These are phyloP conservation scores for Pachysandra terminalis DNA, from an alignment of 164 flowering plant genomes.

Conservation along the genomic window DNA sequence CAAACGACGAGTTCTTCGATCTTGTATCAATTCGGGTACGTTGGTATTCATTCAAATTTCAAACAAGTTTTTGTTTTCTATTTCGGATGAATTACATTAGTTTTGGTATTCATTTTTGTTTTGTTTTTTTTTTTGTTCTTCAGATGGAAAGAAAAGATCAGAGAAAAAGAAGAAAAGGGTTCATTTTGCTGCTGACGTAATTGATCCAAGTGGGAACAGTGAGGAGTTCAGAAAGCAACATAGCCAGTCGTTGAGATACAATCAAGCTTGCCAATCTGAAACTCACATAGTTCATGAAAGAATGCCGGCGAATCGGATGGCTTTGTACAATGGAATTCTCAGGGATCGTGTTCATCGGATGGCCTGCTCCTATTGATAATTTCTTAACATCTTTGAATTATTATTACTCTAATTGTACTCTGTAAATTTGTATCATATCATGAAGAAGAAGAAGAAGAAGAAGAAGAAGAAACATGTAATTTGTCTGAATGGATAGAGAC, in stretches of 20 bases:
- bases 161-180: constrained; percentile 64
- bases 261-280: background rate
- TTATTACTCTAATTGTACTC: background rate
- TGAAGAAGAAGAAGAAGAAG: too few relatives aligned
- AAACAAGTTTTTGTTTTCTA: too few relatives aligned
- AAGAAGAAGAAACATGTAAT: too few relatives aligned
- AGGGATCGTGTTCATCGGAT: constrained; percentile 56
- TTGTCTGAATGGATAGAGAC: too few relatives aligned
- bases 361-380: constrained; percentile 41
- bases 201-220: constrained; percentile 53
- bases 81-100: too few relatives aligned
- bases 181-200: constrained; percentile 69
- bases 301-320: constrained; percentile 63
- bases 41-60: background rate
- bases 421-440: too few relatives aligned
- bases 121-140: constrained; percentile 1
- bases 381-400: background rate
- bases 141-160: constrained; percentile 31
- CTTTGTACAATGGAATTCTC: constrained; percentile 71
- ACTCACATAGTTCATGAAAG: constrained; percentile 1
- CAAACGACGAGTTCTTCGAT: constrained; percentile 24
- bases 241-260: background rate
- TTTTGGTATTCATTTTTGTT: background rate
- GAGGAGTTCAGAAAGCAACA: constrained; percentile 34
- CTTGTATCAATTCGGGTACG: constrained; percentile 63